Evolutionary conservation across 345 rosid genomes (phyloP).

Genomic region (Euphorbia tirucalli): DNA sequence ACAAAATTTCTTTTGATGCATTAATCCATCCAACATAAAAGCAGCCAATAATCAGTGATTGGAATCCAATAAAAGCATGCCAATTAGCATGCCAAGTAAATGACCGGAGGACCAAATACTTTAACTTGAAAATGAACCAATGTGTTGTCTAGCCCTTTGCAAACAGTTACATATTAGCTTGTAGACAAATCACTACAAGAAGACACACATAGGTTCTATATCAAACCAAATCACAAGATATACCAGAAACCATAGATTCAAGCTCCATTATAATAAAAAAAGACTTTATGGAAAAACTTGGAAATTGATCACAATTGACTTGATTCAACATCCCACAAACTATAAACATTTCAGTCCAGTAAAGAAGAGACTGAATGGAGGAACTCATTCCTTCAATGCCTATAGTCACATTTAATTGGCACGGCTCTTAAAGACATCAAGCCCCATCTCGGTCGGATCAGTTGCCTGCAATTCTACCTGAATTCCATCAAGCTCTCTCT

Average conservation of each 20-base stretch:
- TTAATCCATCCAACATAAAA: not conserved
- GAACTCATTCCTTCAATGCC: constrained; percentile 7
- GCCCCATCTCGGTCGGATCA: constrained; percentile 31
- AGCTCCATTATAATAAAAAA: constrained; percentile 9
- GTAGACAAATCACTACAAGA: constrained; percentile 37
- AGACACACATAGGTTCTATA: constrained; percentile 35
- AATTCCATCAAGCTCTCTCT: constrained; percentile 27
- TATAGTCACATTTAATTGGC: constrained; percentile 22
- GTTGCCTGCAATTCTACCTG: constrained; percentile 29
- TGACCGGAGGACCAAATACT: constrained; percentile 21
- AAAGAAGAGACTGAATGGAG: constrained; percentile 15
- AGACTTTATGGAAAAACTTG: constrained; percentile 18
- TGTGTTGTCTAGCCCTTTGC: constrained; percentile 32
- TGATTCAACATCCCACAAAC: constrained; percentile 27
- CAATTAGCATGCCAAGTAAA: constrained; percentile 24
- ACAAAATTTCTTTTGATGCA: not conserved
- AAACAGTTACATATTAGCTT: constrained; percentile 42
- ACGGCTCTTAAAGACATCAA: constrained; percentile 28
- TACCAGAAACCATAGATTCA: constrained; percentile 24
- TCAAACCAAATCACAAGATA: constrained; percentile 31
- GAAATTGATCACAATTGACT: constrained; percentile 11
- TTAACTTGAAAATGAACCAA: constrained; percentile 20
- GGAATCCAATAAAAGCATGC: constrained; percentile 18
- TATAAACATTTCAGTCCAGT: constrained; percentile 29
- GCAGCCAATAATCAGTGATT: not conserved